Evolutionary conservation across 2,329 filamentous ascomycete species (phyloP).

Genomic region (Phyllosticta citribraziliensis): DNA sequence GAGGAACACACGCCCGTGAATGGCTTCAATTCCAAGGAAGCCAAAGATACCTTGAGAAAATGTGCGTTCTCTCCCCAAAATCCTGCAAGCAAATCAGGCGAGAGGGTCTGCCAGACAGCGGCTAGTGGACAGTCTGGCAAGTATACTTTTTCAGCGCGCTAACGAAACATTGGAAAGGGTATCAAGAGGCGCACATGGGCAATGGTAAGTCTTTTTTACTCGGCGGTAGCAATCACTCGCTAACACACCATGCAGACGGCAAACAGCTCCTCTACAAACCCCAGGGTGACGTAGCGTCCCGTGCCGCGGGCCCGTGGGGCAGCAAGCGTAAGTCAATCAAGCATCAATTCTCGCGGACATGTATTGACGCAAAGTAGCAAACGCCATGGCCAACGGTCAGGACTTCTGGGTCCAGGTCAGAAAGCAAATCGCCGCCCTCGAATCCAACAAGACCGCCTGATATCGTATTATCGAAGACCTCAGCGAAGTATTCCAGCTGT

Average conservation of each 20-base stretch:
- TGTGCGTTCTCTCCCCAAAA: conserved; percentile 18
- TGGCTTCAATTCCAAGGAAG: conserved; percentile 36
- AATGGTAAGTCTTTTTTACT: neutral
- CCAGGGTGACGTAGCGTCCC: conserved; percentile 26
- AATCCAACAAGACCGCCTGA: conserved; percentile 25
- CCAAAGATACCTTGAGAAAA: conserved; percentile 33
- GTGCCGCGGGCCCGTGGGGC: conserved; percentile 31
- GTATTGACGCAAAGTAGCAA: conserved; percentile 12
- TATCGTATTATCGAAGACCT: neutral
- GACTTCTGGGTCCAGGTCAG: conserved; percentile 37
- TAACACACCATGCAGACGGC: neutral
- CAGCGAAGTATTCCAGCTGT: neutral
- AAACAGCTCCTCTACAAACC: conserved; percentile 26
- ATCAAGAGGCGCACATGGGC: conserved; percentile 10
- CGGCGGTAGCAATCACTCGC: conserved; percentile 16
- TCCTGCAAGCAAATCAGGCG: neutral
- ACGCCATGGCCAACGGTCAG: conserved; percentile 35
- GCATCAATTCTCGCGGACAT: neutral
- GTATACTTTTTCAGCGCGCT: neutral
- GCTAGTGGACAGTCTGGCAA: conserved; percentile 5
- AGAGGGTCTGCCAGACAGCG: conserved; percentile 22
- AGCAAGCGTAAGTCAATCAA: conserved; percentile 24
- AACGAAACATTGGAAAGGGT: conserved; percentile 1
- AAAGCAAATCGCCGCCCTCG: conserved; percentile 34
- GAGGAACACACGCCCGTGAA: conserved; percentile 27